These are phyloP conservation scores for Chalciporus chontae DNA, from an alignment of 768 basidiomycete species.

Conservation along the genomic window DNA sequence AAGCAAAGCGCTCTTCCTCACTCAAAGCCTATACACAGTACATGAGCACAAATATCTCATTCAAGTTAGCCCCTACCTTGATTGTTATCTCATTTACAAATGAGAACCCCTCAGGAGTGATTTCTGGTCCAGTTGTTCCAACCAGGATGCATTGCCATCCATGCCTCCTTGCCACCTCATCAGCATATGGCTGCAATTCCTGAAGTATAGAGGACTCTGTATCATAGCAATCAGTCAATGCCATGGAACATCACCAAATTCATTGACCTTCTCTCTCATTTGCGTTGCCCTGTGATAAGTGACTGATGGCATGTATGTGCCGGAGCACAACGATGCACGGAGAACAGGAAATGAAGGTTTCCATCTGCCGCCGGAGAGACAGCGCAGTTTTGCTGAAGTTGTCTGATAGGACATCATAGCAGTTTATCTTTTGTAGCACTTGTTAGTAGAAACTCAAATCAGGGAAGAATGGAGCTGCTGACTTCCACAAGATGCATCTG, in stretches of 20 bases:
- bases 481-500: conserved; percentile 85
- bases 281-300: conserved; percentile 62
- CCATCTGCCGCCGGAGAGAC: conserved; percentile 66
- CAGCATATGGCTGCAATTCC: conserved; percentile 61
- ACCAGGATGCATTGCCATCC: conserved; percentile 74
- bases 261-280: conserved; percentile 54
- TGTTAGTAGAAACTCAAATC: no score
- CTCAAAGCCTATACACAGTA: conserved; percentile 60
- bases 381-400: conserved; percentile 73
- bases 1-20: conserved; percentile 66
- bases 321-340: conserved; percentile 83
- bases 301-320: conserved; percentile 75
- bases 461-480: not conserved
- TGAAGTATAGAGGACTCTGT: conserved; percentile 59
- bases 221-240: not conserved
- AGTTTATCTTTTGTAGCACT: conserved; percentile 62
- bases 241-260: not conserved
- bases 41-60: not conserved
- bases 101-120: conserved; percentile 58
- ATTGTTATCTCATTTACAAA: conserved; percentile 87
- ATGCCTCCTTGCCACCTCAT: conserved; percentile 51
- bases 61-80: conserved; percentile 44
- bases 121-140: conserved; percentile 66
- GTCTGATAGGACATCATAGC: conserved; percentile 80
- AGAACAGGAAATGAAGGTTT: conserved; percentile 70